Evolutionary conservation across 2,329 filamentous ascomycete genomes (phyloP).

Genomic region (Clonostachys solani): DNA sequence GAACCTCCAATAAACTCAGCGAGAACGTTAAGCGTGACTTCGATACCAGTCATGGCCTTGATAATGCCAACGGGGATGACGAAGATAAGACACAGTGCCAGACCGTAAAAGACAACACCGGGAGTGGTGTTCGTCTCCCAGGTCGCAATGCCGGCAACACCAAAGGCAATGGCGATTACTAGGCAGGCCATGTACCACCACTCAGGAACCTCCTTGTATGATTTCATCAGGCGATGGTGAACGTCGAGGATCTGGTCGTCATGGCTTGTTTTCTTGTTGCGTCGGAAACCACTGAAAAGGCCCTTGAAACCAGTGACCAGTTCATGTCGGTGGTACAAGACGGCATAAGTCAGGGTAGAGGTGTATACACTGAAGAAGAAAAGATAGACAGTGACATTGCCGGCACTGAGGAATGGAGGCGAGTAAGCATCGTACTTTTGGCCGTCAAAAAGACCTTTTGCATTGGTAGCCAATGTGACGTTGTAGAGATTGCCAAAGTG

Average conservation of each 20-base stretch:
- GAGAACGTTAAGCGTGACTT: constrained; percentile 47
- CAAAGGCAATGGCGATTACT: constrained; percentile 35
- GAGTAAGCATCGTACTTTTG: constrained; percentile 45
- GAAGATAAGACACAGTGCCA: constrained; percentile 43
- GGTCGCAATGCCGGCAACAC: constrained; percentile 38
- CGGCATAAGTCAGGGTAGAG: constrained; percentile 43
- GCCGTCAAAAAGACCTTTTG: constrained; percentile 36
- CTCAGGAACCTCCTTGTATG: constrained; percentile 43
- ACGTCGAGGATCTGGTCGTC: constrained; percentile 30
- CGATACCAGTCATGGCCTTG: constrained; percentile 47
- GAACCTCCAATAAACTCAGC: constrained; percentile 50
- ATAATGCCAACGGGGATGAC: constrained; percentile 48
- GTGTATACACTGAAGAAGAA: constrained; percentile 53
- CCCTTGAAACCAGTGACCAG: constrained; percentile 44
- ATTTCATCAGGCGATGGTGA: constrained; percentile 42
- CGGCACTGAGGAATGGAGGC: constrained; percentile 44
- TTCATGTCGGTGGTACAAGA: constrained; percentile 47
- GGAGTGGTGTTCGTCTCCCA: constrained; percentile 47
- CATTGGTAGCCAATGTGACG: constrained; percentile 33
- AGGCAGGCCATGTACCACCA: constrained; percentile 48
- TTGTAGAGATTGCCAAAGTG: constrained; percentile 43
- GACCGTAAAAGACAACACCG: constrained; percentile 45
- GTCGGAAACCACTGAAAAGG: constrained; percentile 34
- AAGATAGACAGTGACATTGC: constrained; percentile 45
- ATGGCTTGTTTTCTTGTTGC: constrained; percentile 28